These are phyloP conservation scores for Pichia kluyveri DNA, from an alignment of 805 yeast genomes.

Conservation along the genomic window DNA sequence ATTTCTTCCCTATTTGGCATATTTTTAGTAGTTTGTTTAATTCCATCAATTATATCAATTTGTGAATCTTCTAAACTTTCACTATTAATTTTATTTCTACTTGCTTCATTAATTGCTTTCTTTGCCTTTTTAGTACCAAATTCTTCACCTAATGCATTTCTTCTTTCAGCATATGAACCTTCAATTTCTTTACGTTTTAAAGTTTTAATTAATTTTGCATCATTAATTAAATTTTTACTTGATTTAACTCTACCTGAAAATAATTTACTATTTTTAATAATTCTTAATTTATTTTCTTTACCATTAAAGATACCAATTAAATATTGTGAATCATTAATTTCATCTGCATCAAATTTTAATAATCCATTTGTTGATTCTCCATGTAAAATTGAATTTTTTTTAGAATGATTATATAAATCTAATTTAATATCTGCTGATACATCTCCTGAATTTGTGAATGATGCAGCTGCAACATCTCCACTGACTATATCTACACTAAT, in stretches of 20 bases:
- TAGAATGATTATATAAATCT: conserved; percentile 48
- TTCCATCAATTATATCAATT: conserved; percentile 72
- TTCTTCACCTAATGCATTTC: conserved; percentile 86
- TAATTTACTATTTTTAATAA: conserved; percentile 27
- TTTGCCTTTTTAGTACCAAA: conserved; percentile 97
- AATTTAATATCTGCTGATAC: conserved; percentile 53
- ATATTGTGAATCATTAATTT: conserved; percentile 40
- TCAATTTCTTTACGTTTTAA: conserved; percentile 7
- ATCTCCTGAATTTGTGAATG: conserved; percentile 72
- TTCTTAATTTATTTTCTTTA: conserved; percentile 38
- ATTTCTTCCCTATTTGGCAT: conserved; percentile 68
- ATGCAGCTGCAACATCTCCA: conserved; percentile 34
- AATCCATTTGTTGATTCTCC: conserved; percentile 57
- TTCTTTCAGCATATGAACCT: conserved; percentile 30
- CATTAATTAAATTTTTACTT: conserved; percentile 13
- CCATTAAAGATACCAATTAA: conserved; percentile 76
- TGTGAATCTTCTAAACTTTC: conserved; percentile 63
- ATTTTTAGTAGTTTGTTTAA: conserved; percentile 56
- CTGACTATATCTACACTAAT: neutral
- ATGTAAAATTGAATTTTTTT: conserved; percentile 43
- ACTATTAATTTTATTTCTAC: conserved; percentile 79
- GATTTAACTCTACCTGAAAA: conserved; percentile 28
- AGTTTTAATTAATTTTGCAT: conserved; percentile 7
- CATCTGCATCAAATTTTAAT: conserved; percentile 63
- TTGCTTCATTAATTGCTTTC: conserved; percentile 74